These are phyloP conservation scores for Coemansia sp. DNA, from an alignment of 192 early-diverging fungal genomes.

Conservation along the genomic window DNA sequence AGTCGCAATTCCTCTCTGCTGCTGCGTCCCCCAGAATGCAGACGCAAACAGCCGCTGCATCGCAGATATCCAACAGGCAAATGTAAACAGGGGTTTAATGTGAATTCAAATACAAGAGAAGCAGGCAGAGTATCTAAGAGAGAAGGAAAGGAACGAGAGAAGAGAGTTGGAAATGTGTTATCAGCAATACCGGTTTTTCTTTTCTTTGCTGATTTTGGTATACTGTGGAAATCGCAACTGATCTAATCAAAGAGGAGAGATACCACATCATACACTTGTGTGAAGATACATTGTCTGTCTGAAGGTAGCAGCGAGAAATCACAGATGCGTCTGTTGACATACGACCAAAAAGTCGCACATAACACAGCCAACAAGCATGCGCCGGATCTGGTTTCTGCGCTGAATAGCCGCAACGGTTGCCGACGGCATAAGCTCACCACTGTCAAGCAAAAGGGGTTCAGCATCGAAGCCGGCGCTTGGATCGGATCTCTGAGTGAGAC, in stretches of 20 bases:
- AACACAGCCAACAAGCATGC: constrained; percentile 41
- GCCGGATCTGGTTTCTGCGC: constrained; percentile 38
- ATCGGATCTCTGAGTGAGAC: constrained; percentile 22
- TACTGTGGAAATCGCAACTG: too few species aligned
- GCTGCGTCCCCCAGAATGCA: constrained; percentile 8
- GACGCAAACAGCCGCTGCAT: constrained; percentile 5
- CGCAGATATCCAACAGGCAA: background rate
- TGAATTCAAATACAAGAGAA: background rate
- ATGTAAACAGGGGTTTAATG: background rate
- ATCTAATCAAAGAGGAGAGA: too few species aligned
- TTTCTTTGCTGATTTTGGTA: too few species aligned
- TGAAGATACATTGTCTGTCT: background rate
- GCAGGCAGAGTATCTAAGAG: background rate
- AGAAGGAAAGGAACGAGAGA: background rate
- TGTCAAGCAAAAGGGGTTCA: constrained; percentile 36
- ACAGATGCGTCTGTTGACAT: background rate
- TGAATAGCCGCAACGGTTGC: constrained; percentile 49
- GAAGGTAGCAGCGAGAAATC: too few species aligned
- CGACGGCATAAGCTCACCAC: constrained; percentile 44
- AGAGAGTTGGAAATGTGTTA: too few species aligned
- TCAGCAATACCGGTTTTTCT: too few species aligned
- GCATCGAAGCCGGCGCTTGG: constrained; percentile 16
- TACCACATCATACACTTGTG: too few species aligned
- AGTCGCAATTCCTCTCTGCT: background rate
- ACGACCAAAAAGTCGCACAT: constrained; percentile 34